Base-by-base conservation (phyloP, 169 alveolate genomes). In the Plasmodium reichenowi region DNA sequence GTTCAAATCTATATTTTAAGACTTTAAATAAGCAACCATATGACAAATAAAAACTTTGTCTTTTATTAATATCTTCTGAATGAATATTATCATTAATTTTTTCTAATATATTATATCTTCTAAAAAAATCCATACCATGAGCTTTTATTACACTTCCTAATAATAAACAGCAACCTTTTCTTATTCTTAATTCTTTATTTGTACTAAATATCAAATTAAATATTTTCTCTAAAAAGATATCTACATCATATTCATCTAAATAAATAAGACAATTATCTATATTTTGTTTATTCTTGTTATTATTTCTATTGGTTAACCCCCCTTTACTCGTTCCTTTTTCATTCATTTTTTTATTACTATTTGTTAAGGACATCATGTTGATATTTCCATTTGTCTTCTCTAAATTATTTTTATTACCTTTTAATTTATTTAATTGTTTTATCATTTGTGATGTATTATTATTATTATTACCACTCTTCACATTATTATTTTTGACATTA, bases 21-120 rank as follows among this genome's bases (percentile, higher is more conserved):
- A 86, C 86, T 86, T 86, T 86, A 45, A 70, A 86, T 50, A 86
- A 86, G 13, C 86, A 45, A 13, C 92, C 92, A 86, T 86, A 86
- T 10, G 75, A 24, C 2, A 86, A 50, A 58, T 86, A 86, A 71
- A 86, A 86, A 72, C 92, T 86, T 52, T 86, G 92, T 45, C 92
- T 86, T 56, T 86, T 86, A 60, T 60, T 48, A 24, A 67, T 22
- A 47, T 86, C 92, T 45, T 86, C 92, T 7, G 92, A 86, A 62
- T 70, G 26, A 59, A 86, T 71, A 64, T 86, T 71, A 10, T 43
- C 58, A 45, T 86, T 86, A 22, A 86, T 60, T 29, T 70, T 71
- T 6, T 67, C 73, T 48, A 86, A 72, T 9, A 86, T 64, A 13
- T 86, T 60, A 58, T 71, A 72, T 58, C 58, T 71, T 24, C 52